Base-by-base conservation (phyloP, 164 flowering plant genomes). In the Vitis labrusca region DNA sequence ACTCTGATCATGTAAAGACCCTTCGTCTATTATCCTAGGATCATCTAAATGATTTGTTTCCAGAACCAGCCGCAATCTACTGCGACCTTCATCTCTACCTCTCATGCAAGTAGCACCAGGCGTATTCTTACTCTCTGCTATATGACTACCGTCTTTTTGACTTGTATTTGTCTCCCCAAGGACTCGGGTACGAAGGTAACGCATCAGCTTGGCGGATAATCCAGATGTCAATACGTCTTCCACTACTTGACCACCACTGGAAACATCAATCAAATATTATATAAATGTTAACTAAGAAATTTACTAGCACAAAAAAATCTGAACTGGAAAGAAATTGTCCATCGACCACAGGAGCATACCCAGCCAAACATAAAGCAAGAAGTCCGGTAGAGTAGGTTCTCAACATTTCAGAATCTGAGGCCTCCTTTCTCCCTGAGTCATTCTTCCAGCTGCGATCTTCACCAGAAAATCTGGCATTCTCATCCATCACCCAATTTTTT, bases 141-240 rank as follows among this genome's bases (percentile, higher is more conserved):
- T 55, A 82, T 80, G 75, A 66, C 60, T 71, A 59, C 73, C 70
- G 69, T 90, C 97, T 75, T 80, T 95, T 47, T 87, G 98, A 70
- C 78, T 83, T 16, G 77, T 64, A 72, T 73, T 86, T 50, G 83
- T 70, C 68, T 90, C 98, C 30, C 97, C 98, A 71, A 96, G 80
- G 67, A 88, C 91, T 64, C 97, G 85, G 2, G 79, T 49, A n/a
- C 98, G 98, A 78, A 96, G 92, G 77, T 80, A 93, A 50, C 88
- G 91, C 99, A 96, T 91, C 71, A 96, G 89, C 71, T 96, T 96
- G 49, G 97, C 86, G 32, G 99, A 78, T 72, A 96, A 77, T 14
- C 98, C 97, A 71, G 92, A 93, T 55, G 94, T 86, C 80, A 95
- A 76, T 17, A 89, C 99, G 79, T 91, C 98, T 77, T 93, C 98